Evolutionary conservation across 176 grass and related monocot genomes (phyloP).

Genomic region (Dactylis glomerata): DNA sequence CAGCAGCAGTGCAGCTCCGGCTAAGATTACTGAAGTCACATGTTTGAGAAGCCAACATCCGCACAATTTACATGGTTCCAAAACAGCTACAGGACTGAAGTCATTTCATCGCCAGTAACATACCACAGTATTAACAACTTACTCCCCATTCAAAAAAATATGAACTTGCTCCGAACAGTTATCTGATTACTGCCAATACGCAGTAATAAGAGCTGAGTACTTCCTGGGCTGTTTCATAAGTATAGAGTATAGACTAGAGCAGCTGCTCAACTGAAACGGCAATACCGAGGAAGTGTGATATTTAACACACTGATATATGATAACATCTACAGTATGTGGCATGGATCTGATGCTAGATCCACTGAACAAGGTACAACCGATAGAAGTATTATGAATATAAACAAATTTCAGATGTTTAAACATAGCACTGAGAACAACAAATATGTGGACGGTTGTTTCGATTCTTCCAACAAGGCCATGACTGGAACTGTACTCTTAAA

Average conservation of each 20-base stretch:
- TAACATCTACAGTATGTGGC: neutral
- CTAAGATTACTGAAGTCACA: neutral
- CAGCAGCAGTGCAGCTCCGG: neutral
- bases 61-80: neutral
- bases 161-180: neutral
- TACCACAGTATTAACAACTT: neutral
- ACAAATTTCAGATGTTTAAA: neutral
- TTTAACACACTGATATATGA: neutral
- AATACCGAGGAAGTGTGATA: neutral
- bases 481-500: slow-evolving; percentile 28
- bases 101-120: neutral
- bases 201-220: neutral
- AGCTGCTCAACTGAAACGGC: neutral
- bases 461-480: slow-evolving; percentile 4
- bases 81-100: neutral
- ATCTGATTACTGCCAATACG: neutral
- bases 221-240: neutral
- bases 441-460: slow-evolving; percentile 17
- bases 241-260: neutral
- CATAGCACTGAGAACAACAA: slow-evolving; percentile 1
- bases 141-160: neutral
- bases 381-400: neutral
- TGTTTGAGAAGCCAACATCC: neutral
- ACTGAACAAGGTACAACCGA: neutral
- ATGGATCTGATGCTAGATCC: neutral